Percentiles rank a stretch among this genome's conserved stretches.
These are phyloP conservation scores for Nadsonia starkeyi-henricii DNA, from an alignment of 1,139 yeast species.

Conservation along the genomic window DNA sequence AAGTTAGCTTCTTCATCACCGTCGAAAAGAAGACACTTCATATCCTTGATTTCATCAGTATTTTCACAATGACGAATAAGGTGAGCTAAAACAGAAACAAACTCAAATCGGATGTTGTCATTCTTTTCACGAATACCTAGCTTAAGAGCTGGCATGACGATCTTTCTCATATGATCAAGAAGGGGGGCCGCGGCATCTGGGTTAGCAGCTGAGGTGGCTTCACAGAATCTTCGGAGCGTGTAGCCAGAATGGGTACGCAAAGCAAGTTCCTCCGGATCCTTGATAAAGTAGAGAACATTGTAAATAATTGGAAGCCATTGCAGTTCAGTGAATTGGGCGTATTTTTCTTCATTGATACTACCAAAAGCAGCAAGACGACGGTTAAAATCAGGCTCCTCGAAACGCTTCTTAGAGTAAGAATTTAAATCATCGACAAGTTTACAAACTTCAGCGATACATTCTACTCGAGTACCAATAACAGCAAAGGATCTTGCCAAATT, in stretches of 20 bases:
- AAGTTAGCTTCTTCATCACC: conserved; percentile 80
- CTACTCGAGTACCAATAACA: conserved; percentile 43
- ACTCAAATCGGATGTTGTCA: conserved; percentile 60
- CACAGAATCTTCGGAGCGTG: conserved; percentile 51
- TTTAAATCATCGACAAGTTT: conserved; percentile 49
- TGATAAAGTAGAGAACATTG: conserved; percentile 54
- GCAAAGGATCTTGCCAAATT: conserved; percentile 46
- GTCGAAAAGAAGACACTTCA: conserved; percentile 44
- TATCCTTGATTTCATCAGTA: conserved; percentile 26
- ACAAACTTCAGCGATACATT: conserved; percentile 33
- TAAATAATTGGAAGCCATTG: conserved; percentile 78
- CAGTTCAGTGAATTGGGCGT: conserved; percentile 28
- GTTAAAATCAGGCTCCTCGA: conserved; percentile 72
- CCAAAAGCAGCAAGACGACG: conserved; percentile 57
- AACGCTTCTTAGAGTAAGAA: conserved; percentile 45
- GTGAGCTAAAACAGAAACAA: conserved; percentile 50
- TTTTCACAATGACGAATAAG: conserved; percentile 29
- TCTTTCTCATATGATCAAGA: conserved; percentile 33
- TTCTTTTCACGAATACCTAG: conserved; percentile 50
- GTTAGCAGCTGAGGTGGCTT: conserved; percentile 21
- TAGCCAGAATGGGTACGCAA: conserved; percentile 67
- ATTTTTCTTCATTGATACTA: conserved; percentile 43
- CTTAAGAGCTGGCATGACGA: conserved; percentile 53
- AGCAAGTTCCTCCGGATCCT: conserved; percentile 69
- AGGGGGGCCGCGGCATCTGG: conserved; percentile 25